Evolutionary conservation across 306 rosid species (phyloP).

Genomic region (Dalbergia oliveri): DNA sequence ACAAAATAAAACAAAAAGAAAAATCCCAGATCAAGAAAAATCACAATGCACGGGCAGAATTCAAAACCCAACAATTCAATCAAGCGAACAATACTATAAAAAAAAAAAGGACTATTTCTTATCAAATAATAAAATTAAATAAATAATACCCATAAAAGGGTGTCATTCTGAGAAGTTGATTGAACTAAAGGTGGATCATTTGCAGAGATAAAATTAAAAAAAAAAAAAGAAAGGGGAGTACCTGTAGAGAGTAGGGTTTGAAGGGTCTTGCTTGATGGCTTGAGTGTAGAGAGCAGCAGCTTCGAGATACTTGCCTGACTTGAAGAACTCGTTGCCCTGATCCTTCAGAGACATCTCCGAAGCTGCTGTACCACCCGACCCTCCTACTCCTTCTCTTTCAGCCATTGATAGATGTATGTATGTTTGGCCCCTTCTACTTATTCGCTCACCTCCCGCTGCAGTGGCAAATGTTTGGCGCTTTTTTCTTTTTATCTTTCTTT

Average conservation of each 20-base stretch:
- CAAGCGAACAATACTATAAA: neutral
- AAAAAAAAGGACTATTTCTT: neutral
- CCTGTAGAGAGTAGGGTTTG: conserved; percentile 92
- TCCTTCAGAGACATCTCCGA: conserved; percentile 73
- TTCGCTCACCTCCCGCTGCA: neutral
- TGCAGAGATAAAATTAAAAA: neutral
- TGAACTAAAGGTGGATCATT: neutral
- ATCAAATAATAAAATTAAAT: neutral
- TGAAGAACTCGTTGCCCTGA: conserved; percentile 90
- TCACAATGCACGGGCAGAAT: too few species aligned
- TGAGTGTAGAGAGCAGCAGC: conserved; percentile 98
- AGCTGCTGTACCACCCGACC: conserved; percentile 47
- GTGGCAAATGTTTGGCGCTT: neutral
- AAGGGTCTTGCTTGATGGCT: conserved; percentile 93
- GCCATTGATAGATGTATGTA: conserved; percentile 56
- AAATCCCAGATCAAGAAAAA: conserved; percentile 31
- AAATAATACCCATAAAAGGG: neutral
- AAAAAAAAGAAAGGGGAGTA: conserved; percentile 37
- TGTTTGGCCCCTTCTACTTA: neutral
- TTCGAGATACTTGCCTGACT: conserved; percentile 88
- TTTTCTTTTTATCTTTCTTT: neutral
- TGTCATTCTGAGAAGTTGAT: neutral
- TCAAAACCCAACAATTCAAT: neutral
- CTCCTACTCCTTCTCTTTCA: conserved; percentile 55
- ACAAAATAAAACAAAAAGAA: neutral